phyloP scores from a whole-genome alignment of 208 protist genomes.

The Leishmania amazonensis region DNA sequence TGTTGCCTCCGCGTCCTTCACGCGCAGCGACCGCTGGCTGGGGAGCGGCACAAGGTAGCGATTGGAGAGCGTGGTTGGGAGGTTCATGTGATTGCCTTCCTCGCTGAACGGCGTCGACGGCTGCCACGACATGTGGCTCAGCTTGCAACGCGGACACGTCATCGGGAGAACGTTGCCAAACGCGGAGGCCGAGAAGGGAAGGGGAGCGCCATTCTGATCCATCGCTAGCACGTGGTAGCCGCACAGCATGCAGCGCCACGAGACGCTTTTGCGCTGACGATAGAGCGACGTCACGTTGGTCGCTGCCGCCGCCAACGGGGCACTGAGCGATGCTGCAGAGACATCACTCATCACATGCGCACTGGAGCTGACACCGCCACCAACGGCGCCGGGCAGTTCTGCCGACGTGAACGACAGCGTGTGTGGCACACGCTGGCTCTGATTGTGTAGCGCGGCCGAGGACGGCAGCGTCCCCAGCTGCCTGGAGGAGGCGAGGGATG shows the following conservation, averaged over 20 bases:
- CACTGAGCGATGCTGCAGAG: background rate
- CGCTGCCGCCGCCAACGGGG: background rate
- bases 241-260: slow-evolving; percentile 84
- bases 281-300: background rate
- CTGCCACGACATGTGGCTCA: slow-evolving; percentile 77
- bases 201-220: slow-evolving; percentile 71
- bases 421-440: background rate
- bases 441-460: background rate
- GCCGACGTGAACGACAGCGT: background rate
- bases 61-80: slow-evolving; percentile 78
- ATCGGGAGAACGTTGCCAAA: slow-evolving; percentile 75
- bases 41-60: slow-evolving; percentile 35
- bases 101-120: slow-evolving; percentile 67
- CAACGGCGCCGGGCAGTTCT: background rate
- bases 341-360: background rate
- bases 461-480: background rate
- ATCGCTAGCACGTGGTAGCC: slow-evolving; percentile 83
- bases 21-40: background rate
- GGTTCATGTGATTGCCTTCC: slow-evolving; percentile 75
- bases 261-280: slow-evolving; percentile 41
- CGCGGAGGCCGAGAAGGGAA: slow-evolving; percentile 66
- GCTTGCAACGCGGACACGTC: slow-evolving; percentile 72
- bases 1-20: background rate
- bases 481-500: slow-evolving; percentile 1
- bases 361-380: background rate